These are phyloP conservation scores for Zymoseptoria passerinii DNA, from an alignment of 2,329 filamentous ascomycete species.

Conservation along the genomic window DNA sequence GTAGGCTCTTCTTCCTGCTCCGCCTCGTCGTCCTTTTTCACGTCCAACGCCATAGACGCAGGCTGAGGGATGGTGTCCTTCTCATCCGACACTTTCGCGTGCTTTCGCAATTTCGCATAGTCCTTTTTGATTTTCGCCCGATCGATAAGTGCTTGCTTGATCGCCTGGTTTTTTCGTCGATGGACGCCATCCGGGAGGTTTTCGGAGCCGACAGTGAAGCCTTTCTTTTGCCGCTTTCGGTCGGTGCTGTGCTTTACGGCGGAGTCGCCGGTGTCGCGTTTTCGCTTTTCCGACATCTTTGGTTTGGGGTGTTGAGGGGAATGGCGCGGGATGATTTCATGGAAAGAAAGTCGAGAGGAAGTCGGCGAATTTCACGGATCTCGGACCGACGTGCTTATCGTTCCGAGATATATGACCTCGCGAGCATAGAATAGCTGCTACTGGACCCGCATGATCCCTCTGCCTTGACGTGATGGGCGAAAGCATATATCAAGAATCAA, in stretches of 20 bases:
- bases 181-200: slow-evolving; percentile 87
- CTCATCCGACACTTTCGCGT: slow-evolving; percentile 28
- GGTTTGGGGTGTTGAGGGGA: neutral
- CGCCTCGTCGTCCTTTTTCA: slow-evolving; percentile 15
- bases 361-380: neutral
- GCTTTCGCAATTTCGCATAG: slow-evolving; percentile 77
- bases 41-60: slow-evolving; percentile 21
- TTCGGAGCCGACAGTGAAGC: slow-evolving; percentile 78
- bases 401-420: too few relatives aligned
- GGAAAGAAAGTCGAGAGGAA: neutral
- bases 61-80: slow-evolving; percentile 24
- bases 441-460: too few relatives aligned
- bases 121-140: slow-evolving; percentile 90
- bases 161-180: slow-evolving; percentile 78
- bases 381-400: neutral
- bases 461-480: too few relatives aligned
- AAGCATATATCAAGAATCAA: too few relatives aligned
- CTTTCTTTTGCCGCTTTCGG: slow-evolving; percentile 50
- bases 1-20: slow-evolving; percentile 23
- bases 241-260: slow-evolving; percentile 1
- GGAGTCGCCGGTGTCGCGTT: slow-evolving; percentile 12
- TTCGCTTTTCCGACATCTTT: slow-evolving; percentile 19
- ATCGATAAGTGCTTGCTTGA: slow-evolving; percentile 80
- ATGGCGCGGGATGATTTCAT: neutral
- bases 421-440: too few relatives aligned